Conservation (phyloP, 176 grass and related monocot genomes). For the Carex littledalei region DNA sequence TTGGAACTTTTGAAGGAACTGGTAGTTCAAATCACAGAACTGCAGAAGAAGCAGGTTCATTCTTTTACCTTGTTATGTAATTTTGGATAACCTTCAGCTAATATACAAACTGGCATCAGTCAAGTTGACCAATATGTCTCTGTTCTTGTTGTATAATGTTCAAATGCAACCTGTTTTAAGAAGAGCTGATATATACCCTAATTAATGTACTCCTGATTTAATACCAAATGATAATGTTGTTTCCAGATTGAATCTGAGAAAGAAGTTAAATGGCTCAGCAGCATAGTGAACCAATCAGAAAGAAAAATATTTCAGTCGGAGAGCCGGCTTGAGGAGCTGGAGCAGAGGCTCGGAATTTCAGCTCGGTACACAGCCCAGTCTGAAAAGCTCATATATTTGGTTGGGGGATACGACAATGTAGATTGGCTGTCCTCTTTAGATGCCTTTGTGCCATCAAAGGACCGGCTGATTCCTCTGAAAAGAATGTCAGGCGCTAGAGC, state of each 20-base stretch:
- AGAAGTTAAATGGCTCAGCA: conserved; percentile 51
- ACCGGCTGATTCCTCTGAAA: conserved; percentile 43
- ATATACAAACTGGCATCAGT: not conserved
- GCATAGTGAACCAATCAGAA: conserved; percentile 37
- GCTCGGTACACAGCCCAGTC: not conserved
- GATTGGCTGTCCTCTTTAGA: conserved; percentile 60
- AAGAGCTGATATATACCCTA: not conserved
- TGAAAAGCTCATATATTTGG: conserved; percentile 40
- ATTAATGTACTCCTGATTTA: not conserved
- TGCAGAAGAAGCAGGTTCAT: conserved; percentile 65
- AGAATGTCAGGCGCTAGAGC: conserved; percentile 53
- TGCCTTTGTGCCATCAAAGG: conserved; percentile 48
- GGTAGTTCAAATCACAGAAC: conserved; percentile 30
- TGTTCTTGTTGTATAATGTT: not conserved
- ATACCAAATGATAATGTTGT: not conserved
- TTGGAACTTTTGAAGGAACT: conserved; percentile 47
- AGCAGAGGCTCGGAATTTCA: conserved; percentile 38
- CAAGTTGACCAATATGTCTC: not conserved
- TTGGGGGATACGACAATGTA: conserved; percentile 58
- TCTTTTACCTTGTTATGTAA: not conserved
- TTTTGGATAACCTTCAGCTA: not conserved
- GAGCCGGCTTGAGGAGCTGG: conserved; percentile 44
- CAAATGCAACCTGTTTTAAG: not conserved
- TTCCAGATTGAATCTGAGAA: conserved; percentile 59
- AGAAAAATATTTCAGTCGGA: conserved; percentile 49